These are phyloP conservation scores for Boletus pseudo-olivaceus DNA, from an alignment of 768 basidiomycete species.

Conservation along the genomic window DNA sequence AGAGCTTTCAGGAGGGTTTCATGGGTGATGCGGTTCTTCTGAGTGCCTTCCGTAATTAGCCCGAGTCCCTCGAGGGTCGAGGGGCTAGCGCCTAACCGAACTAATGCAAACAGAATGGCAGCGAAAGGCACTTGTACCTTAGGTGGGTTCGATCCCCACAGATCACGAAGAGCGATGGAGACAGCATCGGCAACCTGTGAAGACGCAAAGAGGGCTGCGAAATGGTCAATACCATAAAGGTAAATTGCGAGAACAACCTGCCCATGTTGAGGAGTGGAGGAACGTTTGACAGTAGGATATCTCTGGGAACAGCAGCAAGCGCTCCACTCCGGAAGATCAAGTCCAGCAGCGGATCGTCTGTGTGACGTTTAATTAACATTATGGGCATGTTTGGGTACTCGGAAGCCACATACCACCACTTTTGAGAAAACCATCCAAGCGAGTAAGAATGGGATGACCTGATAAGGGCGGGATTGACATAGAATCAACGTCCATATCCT, in stretches of 20 bases:
- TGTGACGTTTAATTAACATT: background rate
- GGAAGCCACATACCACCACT: slow-evolving; percentile 33
- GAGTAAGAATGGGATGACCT: slow-evolving; percentile 24
- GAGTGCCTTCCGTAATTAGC: slow-evolving; percentile 21
- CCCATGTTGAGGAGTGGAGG: slow-evolving; percentile 44
- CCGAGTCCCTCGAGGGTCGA: slow-evolving; percentile 34
- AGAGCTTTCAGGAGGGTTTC: slow-evolving; percentile 32
- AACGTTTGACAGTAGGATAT: slow-evolving; percentile 30
- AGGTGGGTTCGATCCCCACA: slow-evolving; percentile 27
- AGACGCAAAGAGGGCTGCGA: slow-evolving; percentile 16
- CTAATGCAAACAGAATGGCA: slow-evolving; percentile 36
- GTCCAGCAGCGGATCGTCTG: slow-evolving; percentile 40
- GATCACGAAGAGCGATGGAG: slow-evolving; percentile 32
- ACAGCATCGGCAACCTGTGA: slow-evolving; percentile 32
- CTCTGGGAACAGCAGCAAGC: slow-evolving; percentile 33
- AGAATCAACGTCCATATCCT: slow-evolving; percentile 22
- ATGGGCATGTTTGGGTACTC: background rate
- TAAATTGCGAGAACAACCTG: slow-evolving; percentile 12
- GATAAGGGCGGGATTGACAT: slow-evolving; percentile 5
- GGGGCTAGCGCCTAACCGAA: slow-evolving; percentile 44
- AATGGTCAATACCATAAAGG: slow-evolving; percentile 7
- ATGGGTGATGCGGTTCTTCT: slow-evolving; percentile 13
- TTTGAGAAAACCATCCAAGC: slow-evolving; percentile 33
- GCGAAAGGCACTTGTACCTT: slow-evolving; percentile 32
- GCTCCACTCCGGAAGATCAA: slow-evolving; percentile 42